Evolutionary conservation across 345 rosid genomes (phyloP).

Genomic region (rapeseed (Brassica napus)): Da-Ae NC_063447.1:14474501-14475000

Average conservation of each 20-base stretch:
- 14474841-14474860: background rate
- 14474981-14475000: too few relatives aligned
- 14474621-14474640: constrained; percentile 34
- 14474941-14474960: too few relatives aligned
- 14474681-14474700: constrained; percentile 73
- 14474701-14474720: constrained; percentile 62
- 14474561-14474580: background rate
- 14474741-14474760: constrained; percentile 25
- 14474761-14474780: constrained; percentile 9
- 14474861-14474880: constrained; percentile 40
- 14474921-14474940: too few relatives aligned
- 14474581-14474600: background rate
- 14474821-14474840: background rate
- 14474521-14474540: background rate
- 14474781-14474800: constrained; percentile 42
- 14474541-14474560: too few relatives aligned
- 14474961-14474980: too few relatives aligned
- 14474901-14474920: constrained; percentile 14
- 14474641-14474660: constrained; percentile 57
- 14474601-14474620: background rate
- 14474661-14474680: constrained; percentile 65
- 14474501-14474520: background rate
- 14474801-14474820: background rate
- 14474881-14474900: constrained; percentile 9
- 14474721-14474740: constrained; percentile 30